Percentiles rank a stretch among this genome's conserved stretches.
phyloP scores from a whole-genome alignment of 495 filamentous ascomycete species.

The Podospora appendiculata region DNA sequence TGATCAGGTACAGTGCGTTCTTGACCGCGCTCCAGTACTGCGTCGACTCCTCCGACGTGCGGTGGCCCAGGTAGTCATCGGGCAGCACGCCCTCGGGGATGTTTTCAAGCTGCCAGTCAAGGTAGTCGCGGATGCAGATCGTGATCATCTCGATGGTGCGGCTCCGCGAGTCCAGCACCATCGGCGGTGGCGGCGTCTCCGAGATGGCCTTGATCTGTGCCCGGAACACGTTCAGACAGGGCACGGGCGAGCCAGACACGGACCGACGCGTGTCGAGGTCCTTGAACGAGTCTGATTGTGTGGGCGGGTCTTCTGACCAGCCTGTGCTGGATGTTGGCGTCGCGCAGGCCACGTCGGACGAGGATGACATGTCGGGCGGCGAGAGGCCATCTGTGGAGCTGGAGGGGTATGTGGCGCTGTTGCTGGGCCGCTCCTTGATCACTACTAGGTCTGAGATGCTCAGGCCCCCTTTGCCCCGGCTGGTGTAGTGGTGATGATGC shows the following conservation, averaged over 20 bases:
- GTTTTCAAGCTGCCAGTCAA: constrained; percentile 22
- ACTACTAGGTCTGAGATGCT: constrained; percentile 19
- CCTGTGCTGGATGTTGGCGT: constrained; percentile 11
- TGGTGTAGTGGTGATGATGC: neutral
- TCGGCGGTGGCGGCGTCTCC: constrained; percentile 11
- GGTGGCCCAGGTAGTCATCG: constrained; percentile 18
- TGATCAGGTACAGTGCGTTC: constrained; percentile 24
- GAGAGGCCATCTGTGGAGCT: neutral
- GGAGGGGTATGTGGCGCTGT: neutral
- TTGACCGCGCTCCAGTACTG: constrained; percentile 23
- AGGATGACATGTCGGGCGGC: constrained; percentile 3
- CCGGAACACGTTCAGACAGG: constrained; percentile 11
- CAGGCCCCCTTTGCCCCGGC: constrained; percentile 6
- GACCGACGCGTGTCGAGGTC: neutral
- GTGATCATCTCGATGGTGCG: constrained; percentile 19
- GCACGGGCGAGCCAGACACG: constrained; percentile 4
- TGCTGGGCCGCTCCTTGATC: neutral
- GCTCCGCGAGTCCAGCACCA: constrained; percentile 11
- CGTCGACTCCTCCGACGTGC: constrained; percentile 13
- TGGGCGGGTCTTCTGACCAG: constrained; percentile 7
- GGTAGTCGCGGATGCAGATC: constrained; percentile 18
- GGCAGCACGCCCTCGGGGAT: constrained; percentile 20
- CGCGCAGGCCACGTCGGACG: constrained; percentile 4
- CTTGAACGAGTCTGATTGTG: no score
- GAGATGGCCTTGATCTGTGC: constrained; percentile 15